Evolutionary conservation across 2,329 filamentous ascomycete species (phyloP), one percentile per base, ranked within the genome.

Genomic region (Colletotrichum liaoningense): DNA sequence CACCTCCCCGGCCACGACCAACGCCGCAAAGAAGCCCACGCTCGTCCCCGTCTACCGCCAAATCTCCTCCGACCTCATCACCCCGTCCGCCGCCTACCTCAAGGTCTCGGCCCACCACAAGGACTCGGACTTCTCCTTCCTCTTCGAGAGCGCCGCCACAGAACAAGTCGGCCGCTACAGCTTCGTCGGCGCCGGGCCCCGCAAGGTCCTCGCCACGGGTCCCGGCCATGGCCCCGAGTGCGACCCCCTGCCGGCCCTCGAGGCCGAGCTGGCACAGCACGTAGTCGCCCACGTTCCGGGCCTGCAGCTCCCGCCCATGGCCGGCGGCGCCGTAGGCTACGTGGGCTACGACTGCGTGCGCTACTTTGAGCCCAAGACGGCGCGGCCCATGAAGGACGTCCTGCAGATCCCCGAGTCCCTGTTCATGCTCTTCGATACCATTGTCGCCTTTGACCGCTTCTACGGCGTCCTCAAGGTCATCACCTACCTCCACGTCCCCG

Each of bases 311-410:
- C 97, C 97, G 64, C 94, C 94, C 30, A 86, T 99, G 84, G 94
- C 94, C 0, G 97, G 95, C 54, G 97, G 97, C 63, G 97, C 95
- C 14, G 95, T 99, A 79, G 97, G 97, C 73, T 99, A 98, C 82
- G 95, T 98, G 6, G 95, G 95, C 66, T 99, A 99, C 81, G 97
- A 99, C 82, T 99, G 97, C 83, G 94, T 99, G 79, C 92, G 93
- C 80, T 98, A 98, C 84, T 99, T 99, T 78, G 97, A 99, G 87
- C 97, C 97, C 74, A 97, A 95, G 88, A 98, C 97, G n/a, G 92
- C 92, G 30, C 90, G 95, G 63, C 91, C 94, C 3, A 91, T 98
- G 87, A 93, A 97, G 83, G 97, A 99, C 83, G 89, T 97, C 12
- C 88, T 98, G 26, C 86, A 93, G 73, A 94, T 98, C 55, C 97